Evolutionary conservation across 2,329 filamentous ascomycete genomes (phyloP).

Genomic region (Lasiodiplodia gonubiensis): DNA sequence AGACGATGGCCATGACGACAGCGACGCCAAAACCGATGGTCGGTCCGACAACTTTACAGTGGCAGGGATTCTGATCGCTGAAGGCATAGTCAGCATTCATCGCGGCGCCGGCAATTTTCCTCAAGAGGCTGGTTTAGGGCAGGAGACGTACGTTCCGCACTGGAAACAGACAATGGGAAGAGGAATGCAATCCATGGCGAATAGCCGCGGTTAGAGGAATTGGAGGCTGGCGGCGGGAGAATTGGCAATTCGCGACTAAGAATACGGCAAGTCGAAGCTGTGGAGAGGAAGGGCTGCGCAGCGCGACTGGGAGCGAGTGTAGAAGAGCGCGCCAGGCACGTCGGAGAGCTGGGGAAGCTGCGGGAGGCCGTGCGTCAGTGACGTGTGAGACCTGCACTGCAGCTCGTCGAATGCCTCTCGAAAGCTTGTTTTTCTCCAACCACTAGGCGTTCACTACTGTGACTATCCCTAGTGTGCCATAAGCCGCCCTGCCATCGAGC

Average conservation of each 20-base stretch:
- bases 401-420: neutral
- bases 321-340: constrained; percentile 11
- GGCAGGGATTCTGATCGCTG: constrained; percentile 63
- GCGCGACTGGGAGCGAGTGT: neutral
- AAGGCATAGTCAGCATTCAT: constrained; percentile 26
- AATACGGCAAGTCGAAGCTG: neutral
- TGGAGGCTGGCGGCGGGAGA: neutral
- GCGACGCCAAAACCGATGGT: constrained; percentile 59
- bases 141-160: constrained; percentile 50
- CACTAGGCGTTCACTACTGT: neutral
- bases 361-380: constrained; percentile 22
- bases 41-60: constrained; percentile 62
- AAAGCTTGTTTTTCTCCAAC: constrained; percentile 19
- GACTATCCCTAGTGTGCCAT: constrained; percentile 6
- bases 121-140: constrained; percentile 1
- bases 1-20: constrained; percentile 58
- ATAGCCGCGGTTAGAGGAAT: neutral
- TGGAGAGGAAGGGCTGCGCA: neutral
- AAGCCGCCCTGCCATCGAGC: neutral
- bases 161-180: constrained; percentile 61
- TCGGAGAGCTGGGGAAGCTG: constrained; percentile 17
- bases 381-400: constrained; percentile 12
- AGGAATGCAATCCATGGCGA: constrained; percentile 51
- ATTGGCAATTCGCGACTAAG: neutral
- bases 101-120: neutral